Conservation (phyloP, 1,284 basidiomycete species). For the Tylopilus sp. region DNA sequence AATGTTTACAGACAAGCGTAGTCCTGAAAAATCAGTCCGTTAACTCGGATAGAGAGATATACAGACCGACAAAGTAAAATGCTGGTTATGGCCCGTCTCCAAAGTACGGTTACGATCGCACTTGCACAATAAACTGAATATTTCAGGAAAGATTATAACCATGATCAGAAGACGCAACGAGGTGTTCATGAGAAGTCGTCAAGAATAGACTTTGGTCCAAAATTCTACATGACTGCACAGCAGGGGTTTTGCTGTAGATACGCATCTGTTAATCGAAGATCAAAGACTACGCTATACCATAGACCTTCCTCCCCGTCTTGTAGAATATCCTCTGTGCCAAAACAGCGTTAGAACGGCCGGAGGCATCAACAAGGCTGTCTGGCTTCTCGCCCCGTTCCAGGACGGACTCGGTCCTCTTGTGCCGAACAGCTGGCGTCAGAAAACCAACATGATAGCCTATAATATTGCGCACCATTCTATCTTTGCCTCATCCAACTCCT, state of each 20-base stretch:
- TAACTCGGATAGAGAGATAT: no score
- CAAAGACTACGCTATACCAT: slow-evolving; percentile 29
- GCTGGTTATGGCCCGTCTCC: slow-evolving; percentile 7
- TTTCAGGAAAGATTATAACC: slow-evolving; percentile 10
- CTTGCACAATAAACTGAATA: slow-evolving; percentile 14
- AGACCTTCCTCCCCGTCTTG: slow-evolving; percentile 93
- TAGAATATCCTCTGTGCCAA: slow-evolving; percentile 94
- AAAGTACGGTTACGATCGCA: no score
- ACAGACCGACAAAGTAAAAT: not conserved
- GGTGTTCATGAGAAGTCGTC: slow-evolving; percentile 27
- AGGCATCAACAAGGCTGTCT: slow-evolving; percentile 98
- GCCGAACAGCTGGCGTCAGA: slow-evolving; percentile 60
- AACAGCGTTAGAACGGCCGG: slow-evolving; percentile 92
- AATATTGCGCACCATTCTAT: slow-evolving; percentile 79
- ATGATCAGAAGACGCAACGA: slow-evolving; percentile 35
- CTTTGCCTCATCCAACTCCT: slow-evolving; percentile 99
- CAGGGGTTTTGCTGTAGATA: slow-evolving; percentile 67
- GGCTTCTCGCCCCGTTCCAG: slow-evolving; percentile 97
- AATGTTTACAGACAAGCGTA: no score
- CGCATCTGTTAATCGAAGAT: slow-evolving; percentile 16
- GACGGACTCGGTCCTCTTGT: slow-evolving; percentile 99
- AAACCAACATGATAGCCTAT: not conserved
- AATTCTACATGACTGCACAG: slow-evolving; percentile 64
- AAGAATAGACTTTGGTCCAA: slow-evolving; percentile 18
- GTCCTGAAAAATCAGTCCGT: no score